Evolutionary conservation across 2,329 filamentous ascomycete species (phyloP), one percentile per base, ranked within the genome.

Genomic region (Ceratocystis lukuohia): DNA sequence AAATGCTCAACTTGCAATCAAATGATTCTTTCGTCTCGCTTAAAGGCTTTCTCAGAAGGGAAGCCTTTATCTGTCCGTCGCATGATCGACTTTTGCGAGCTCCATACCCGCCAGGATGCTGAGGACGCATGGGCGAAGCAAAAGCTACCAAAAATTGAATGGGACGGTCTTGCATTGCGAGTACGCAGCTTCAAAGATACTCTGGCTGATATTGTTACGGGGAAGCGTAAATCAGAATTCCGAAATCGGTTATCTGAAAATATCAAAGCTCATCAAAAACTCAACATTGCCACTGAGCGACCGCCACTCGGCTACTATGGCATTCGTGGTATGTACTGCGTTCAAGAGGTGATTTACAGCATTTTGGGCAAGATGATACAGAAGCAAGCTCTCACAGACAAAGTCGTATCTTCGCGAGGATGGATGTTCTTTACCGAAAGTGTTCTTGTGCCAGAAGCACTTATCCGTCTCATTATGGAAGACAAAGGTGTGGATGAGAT

Each of bases 221-320:
- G 82, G 37, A 82, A 81, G n/a, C 75, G 77, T 20, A 71, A 73
- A 6, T 89, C 86, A 3, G 79, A 85, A 71, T 94, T 84, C 71
- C 79, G 85, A 15, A 76, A 80, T 8, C 71, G 79, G 0, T 77
- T 90, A 28, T 80, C 79, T 3, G 76, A 80, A 2, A 80, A 77
- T 12, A 77, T 88, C 56, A 79, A 80, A 66, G 74, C 77, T 1
- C 86, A 86, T 12, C 79, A 81, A 71, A 82, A 82, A 37, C 80
- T 83, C 64, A 87, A 82, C 30, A 76, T 88, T 66, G 77, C 83
- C 2, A 37, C 64, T 81, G 83, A 68, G 84, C 80, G 63, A 76
- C 81, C 62, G 80, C 78, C 82, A 2, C 88, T 88, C 8, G 91
- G 91, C 0, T 96, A 96, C 75, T 96, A 96, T 75, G 91, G 91